These are phyloP conservation scores for Funneliformis caledonium DNA, from an alignment of 371 early-diverging fungal genomes.

Conservation along the genomic window DNA sequence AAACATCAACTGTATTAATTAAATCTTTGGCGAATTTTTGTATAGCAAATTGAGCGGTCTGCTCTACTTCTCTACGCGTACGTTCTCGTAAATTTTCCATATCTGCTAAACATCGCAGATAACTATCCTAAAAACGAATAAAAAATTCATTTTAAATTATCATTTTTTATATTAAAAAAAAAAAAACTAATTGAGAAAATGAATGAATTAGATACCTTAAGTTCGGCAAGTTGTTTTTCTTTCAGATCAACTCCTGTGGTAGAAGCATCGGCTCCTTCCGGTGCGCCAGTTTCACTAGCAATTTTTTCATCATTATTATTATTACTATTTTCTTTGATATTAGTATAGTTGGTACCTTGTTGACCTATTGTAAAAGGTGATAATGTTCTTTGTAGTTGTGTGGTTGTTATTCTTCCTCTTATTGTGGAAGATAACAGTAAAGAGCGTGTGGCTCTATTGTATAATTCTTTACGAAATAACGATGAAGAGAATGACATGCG, in stretches of 20 bases:
- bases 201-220: conserved; percentile 64
- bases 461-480: neutral
- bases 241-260: conserved; percentile 63
- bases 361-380: neutral
- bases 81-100: conserved; percentile 93
- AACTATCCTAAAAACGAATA: conserved; percentile 65
- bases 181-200: neutral
- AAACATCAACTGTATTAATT: conserved; percentile 90
- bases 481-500: neutral
- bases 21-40: conserved; percentile 97
- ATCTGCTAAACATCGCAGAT: conserved; percentile 93
- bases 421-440: neutral
- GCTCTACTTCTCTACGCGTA: conserved; percentile 84
- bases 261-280: neutral
- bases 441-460: neutral
- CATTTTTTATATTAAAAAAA: neutral
- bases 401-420: neutral
- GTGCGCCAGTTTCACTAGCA: neutral
- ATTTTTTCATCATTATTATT: neutral
- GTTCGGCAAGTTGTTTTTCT: conserved; percentile 70
- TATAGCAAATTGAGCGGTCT: conserved; percentile 84
- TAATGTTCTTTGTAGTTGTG: neutral
- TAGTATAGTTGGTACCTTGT: no score
- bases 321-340: neutral
- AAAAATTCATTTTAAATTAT: neutral